Evolutionary conservation across 768 basidiomycete species (phyloP).

Genomic region (Daedaleopsis sinensis): DNA sequence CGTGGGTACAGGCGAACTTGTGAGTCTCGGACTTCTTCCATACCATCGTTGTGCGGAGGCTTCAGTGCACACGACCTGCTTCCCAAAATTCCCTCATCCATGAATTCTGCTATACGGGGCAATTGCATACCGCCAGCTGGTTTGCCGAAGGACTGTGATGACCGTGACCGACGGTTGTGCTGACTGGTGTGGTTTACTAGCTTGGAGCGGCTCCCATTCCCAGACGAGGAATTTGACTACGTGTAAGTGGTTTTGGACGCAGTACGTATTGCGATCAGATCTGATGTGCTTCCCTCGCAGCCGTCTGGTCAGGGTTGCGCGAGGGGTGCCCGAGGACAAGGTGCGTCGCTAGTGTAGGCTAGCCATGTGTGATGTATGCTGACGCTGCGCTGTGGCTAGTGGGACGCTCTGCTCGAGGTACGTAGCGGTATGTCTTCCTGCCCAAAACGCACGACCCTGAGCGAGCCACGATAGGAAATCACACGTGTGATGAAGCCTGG

Average conservation of each 20-base stretch:
- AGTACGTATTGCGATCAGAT: conserved; percentile 6
- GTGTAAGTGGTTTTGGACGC: conserved; percentile 48
- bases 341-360: conserved; percentile 36
- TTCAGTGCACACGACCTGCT: neutral
- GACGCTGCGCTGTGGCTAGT: conserved; percentile 40
- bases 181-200: conserved; percentile 43
- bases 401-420: conserved; percentile 66
- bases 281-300: conserved; percentile 35
- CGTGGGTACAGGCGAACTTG: conserved; percentile 78
- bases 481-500: conserved; percentile 73
- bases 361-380: neutral
- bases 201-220: conserved; percentile 70
- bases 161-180: conserved; percentile 70
- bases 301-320: conserved; percentile 70
- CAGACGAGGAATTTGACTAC: conserved; percentile 74
- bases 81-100: neutral
- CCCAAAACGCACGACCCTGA: conserved; percentile 3
- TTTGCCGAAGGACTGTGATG: conserved; percentile 66
- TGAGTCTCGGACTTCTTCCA: conserved; percentile 35
- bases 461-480: conserved; percentile 47
- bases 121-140: conserved; percentile 53
- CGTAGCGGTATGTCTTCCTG: conserved; percentile 10
- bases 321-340: conserved; percentile 78
- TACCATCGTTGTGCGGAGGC: neutral
- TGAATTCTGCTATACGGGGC: too few relatives aligned